Evolutionary conservation across 345 rosid genomes (phyloP).

Genomic region (Cochlearia excelsa): DNA sequence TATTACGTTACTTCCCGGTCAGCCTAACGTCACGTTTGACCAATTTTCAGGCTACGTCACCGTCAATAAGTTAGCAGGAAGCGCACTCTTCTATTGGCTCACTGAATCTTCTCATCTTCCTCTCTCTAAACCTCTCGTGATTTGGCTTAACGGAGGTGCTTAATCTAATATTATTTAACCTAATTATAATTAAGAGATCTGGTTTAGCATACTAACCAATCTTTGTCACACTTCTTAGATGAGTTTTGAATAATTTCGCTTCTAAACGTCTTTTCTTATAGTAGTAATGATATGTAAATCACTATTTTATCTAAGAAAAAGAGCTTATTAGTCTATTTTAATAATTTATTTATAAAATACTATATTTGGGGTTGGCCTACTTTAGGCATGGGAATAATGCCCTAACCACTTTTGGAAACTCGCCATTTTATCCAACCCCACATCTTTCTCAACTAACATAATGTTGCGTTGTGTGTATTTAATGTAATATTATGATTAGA

Average conservation of each 20-base stretch:
- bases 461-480: background rate
- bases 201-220: slow-evolving; percentile 1
- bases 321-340: background rate
- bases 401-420: slow-evolving; percentile 40
- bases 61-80: slow-evolving; percentile 57
- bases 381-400: slow-evolving; percentile 38
- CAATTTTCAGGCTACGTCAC: slow-evolving; percentile 94
- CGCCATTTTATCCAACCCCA: slow-evolving; percentile 26
- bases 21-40: slow-evolving; percentile 76
- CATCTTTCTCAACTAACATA: slow-evolving; percentile 6
- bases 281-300: background rate
- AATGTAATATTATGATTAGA: background rate
- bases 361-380: slow-evolving; percentile 34
- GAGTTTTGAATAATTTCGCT: background rate
- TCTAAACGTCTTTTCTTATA: background rate
- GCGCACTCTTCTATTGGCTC: slow-evolving; percentile 97
- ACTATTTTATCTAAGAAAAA: background rate
- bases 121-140: slow-evolving; percentile 66
- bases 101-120: slow-evolving; percentile 63
- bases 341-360: background rate
- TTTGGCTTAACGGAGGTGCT: slow-evolving; percentile 98
- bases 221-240: slow-evolving; percentile 13
- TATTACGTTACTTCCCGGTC: slow-evolving; percentile 84
- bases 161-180: background rate
- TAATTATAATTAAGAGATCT: background rate